Conservation (phyloP, 2,329 filamentous ascomycete species). For the Alternaria solani region DNA sequence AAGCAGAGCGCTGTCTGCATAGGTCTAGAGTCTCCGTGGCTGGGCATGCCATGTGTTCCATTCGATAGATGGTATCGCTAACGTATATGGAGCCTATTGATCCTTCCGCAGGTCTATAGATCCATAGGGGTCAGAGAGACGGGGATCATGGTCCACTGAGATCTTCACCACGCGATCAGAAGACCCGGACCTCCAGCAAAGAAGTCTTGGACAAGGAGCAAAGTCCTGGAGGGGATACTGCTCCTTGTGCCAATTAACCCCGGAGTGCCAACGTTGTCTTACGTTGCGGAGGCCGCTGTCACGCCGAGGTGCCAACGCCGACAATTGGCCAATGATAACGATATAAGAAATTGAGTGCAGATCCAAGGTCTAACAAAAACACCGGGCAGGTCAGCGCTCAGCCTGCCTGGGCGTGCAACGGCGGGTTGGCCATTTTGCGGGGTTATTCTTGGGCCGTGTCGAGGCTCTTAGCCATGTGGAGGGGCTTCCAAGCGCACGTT, state of each 20-base stretch:
- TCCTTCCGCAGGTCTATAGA: background rate
- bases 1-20: slow-evolving; percentile 10
- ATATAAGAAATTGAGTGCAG: background rate
- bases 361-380: slow-evolving; percentile 7
- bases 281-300: background rate
- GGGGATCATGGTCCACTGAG: background rate
- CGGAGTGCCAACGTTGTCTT: background rate
- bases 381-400: background rate
- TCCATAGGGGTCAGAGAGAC: background rate
- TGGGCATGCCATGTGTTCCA: slow-evolving; percentile 2
- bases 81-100: background rate
- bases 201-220: background rate
- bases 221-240: background rate
- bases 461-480: slow-evolving; percentile 4
- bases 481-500: background rate
- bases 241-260: background rate
- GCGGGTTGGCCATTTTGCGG: slow-evolving; percentile 25
- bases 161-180: slow-evolving; percentile 3
- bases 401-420: slow-evolving; percentile 8
- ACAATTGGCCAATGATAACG: background rate
- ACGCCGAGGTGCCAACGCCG: slow-evolving; percentile 10
- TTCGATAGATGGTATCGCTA: background rate
- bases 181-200: background rate
- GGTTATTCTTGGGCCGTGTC: slow-evolving; percentile 20
- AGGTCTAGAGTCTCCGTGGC: slow-evolving; percentile 4